Base-by-base conservation (phyloP, 208 protist species). In the Trypanosoma mega region DNA sequence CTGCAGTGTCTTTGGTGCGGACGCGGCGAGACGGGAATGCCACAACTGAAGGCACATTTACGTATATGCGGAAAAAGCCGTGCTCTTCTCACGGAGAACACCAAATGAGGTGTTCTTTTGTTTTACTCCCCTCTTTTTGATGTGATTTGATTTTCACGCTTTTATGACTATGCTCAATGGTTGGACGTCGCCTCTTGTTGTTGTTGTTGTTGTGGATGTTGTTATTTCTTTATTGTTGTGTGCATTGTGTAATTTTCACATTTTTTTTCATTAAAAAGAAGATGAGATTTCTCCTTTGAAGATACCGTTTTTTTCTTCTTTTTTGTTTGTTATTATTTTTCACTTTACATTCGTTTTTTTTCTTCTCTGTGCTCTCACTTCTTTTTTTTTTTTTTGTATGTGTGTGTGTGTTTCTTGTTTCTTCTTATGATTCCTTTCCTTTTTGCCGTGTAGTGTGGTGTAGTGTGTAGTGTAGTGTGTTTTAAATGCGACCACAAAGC, bases 1-100 rank as follows among this genome's bases (percentile, higher is more conserved):
- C 85, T 86, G 82, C 52, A 46, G 52, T 96, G 90, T 72, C 60
- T 92, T 27, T 96, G 90, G 87, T 96, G 90, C 47, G 85, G 82
- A 3, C 50, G 53, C 0, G 43, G 58, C n/a, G 65, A 90, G 16
- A 56, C 46, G 2, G 81, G 73, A 48, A 79, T 95, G 24, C 76
- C 79, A 8, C 49, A 74, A 27, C 72, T 91, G 63, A 83, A 86
- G 60, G 47, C 63, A 9, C 89, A 95, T 61, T 53, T 93, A 2
- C 31, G 39, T n/a, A 55, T 37, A 16, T 95, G 89, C 36, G 20
- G 59, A 2, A 54, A 68, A 29, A 95, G 82, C 58, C 55, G 47
- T 6, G 59, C 58, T 12, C 79, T 36, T 77, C 75, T 11, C n/a
- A 1, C 78, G 21, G 23, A 18, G 8, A 43, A 47, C 16, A 18